Percentiles rank a stretch among this genome's conserved stretches.
Conservation (phyloP, 2,329 filamentous ascomycete species). For the Cercospora beticola region DNA sequence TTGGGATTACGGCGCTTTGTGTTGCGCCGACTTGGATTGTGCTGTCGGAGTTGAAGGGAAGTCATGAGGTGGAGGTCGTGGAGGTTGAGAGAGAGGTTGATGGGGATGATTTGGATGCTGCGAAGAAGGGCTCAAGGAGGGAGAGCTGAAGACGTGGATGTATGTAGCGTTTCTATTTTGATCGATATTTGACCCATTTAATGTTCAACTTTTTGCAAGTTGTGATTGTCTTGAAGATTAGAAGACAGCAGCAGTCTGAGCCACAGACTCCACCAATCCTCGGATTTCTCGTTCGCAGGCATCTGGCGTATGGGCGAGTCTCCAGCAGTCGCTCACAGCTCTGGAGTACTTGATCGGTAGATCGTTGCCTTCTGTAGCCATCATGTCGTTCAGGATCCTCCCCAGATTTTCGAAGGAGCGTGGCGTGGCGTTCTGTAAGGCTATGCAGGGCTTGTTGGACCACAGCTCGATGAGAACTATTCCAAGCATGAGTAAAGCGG, state of each 20-base stretch:
- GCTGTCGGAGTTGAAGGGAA: constrained; percentile 6
- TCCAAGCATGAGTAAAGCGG: background rate
- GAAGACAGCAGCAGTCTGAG: background rate
- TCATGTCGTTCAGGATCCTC: background rate
- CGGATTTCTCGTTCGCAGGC: background rate
- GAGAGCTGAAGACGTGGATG: background rate
- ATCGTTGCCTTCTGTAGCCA: background rate
- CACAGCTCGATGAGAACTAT: background rate
- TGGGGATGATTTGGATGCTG: constrained; percentile 11
- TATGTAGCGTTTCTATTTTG: background rate
- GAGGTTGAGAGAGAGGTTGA: background rate
- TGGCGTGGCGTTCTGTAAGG: background rate
- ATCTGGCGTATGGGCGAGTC: background rate
- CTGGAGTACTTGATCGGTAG: background rate
- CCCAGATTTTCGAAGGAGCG: background rate
- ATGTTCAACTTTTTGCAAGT: too few species aligned
- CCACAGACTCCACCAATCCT: background rate
- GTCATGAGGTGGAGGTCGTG: constrained; percentile 14
- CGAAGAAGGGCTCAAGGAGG: background rate
- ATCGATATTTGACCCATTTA: background rate
- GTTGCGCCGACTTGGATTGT: constrained; percentile 13
- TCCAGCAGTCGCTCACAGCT: background rate
- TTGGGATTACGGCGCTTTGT: constrained; percentile 10
- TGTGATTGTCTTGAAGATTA: background rate
- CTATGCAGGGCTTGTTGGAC: background rate